Base-by-base conservation (phyloP, 208 protist species). In the Wallacemonas rigidus region DNA sequence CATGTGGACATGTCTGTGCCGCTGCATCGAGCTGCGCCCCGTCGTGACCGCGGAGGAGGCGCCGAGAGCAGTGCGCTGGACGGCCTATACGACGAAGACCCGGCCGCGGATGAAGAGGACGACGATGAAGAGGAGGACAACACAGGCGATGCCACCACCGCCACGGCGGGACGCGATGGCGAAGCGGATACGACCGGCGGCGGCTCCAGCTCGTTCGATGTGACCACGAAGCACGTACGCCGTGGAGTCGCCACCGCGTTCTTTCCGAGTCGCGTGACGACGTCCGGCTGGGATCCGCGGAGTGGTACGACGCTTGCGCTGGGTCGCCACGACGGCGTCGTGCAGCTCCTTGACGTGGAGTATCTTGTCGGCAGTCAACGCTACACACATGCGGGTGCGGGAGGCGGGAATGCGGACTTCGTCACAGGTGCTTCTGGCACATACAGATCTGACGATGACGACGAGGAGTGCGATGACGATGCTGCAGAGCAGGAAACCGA, bases 281-380 rank as follows among this genome's bases (percentile, higher is more conserved):
- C 83, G 53, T 79, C 79, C 50, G 83, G 69, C 2, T 95, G 87
- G 87, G 83, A 90, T 67, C 85, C 85, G n/a, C 79, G 78, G 12
- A 80, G 82, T 69, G 71, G 79, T 11, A 69, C 81, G 7, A 81
- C 82, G n/a, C 75, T 95, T 6, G 89, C 87, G 0, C 53, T 95
- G 8, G 89, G 89, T 43, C 70, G 84, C 0, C 75, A 81, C 51
- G 81, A 87, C 58, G 86, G 80, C 35, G 63, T 85, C 36, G 81
- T 95, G 74, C 82, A 88, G 72, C 76, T 92, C 15, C 69, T 92
- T 39, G 80, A 92, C 65, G 71, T 92, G 44, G 85, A 95, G 76
- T 79, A 81, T 43, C 7, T 77, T 14, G 58, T 62, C 14, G 80
- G 81, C 48, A 73, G 71, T 0, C 15, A 54, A 8, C 45, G 48